phyloP scores from a whole-genome alignment of 192 early-diverging fungal genomes.

The Dimargaris verticillata region DNA sequence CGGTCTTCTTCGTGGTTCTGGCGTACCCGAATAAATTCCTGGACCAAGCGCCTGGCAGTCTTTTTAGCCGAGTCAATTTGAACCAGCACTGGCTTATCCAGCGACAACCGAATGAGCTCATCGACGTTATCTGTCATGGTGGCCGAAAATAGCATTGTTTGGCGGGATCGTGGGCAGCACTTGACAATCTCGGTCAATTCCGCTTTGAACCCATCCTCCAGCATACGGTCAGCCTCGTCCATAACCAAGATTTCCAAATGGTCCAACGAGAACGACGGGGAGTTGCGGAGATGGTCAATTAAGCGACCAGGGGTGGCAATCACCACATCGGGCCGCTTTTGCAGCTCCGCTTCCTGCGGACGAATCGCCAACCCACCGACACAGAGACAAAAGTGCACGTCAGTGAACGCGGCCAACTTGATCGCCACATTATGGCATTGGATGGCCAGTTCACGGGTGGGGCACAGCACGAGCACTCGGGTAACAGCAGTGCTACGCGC shows the following conservation, averaged over 20 bases:
- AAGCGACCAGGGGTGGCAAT: constrained; percentile 97
- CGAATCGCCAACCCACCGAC: constrained; percentile 82
- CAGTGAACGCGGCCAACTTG: constrained; percentile 73
- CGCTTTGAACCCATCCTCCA: constrained; percentile 93
- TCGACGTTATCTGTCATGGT: constrained; percentile 99
- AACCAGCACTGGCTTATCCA: constrained; percentile 73
- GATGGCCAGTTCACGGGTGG: constrained; percentile 94
- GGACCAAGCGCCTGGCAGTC: constrained; percentile 57
- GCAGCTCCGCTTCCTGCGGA: constrained; percentile 74
- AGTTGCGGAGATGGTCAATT: constrained; percentile 94
- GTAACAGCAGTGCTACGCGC: constrained; percentile 61
- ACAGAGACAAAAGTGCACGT: constrained; percentile 71
- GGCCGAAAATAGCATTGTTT: constrained; percentile 98
- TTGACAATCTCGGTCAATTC: constrained; percentile 93
- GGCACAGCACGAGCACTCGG: constrained; percentile 81
- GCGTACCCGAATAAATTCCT: constrained; percentile 94
- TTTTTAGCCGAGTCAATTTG: constrained; percentile 76
- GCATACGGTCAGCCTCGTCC: constrained; percentile 97
- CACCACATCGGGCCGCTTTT: constrained; percentile 74
- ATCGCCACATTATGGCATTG: constrained; percentile 87
- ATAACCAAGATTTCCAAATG: constrained; percentile 89
- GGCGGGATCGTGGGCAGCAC: constrained; percentile 66
- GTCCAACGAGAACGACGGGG: constrained; percentile 71
- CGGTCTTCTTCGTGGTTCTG: constrained; percentile 67
- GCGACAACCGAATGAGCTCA: constrained; percentile 81